Conservation (phyloP, 2,329 filamentous ascomycete genomes). For the Chrysoporthe puriensis region DNA sequence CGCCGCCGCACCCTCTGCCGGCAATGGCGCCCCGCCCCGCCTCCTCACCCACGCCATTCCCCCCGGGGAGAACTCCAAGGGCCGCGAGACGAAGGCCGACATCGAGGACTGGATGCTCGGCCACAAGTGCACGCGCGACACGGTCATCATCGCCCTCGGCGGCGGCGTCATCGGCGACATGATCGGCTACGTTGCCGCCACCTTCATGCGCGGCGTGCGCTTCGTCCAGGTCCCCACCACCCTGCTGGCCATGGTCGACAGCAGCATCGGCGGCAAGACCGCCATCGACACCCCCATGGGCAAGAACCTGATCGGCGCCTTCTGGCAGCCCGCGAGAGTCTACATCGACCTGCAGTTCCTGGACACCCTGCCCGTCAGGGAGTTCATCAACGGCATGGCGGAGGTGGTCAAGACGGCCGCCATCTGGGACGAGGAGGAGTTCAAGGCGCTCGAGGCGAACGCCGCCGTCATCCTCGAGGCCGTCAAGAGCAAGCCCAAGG, state of each 20-base stretch:
- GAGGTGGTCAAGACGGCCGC: slow-evolving; percentile 98
- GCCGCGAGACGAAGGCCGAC: slow-evolving; percentile 87
- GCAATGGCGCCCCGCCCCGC: slow-evolving; percentile 53
- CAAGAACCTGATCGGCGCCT: slow-evolving; percentile 94
- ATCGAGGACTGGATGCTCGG: slow-evolving; percentile 97
- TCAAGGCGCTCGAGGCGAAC: slow-evolving; percentile 80
- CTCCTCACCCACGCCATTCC: slow-evolving; percentile 86
- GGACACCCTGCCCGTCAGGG: slow-evolving; percentile 84
- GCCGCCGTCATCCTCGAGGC: slow-evolving; percentile 76
- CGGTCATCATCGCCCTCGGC: slow-evolving; percentile 90
- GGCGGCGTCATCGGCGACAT: slow-evolving; percentile 98
- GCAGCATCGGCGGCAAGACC: slow-evolving; percentile 96
- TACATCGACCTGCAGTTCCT: slow-evolving; percentile 94
- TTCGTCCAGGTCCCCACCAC: slow-evolving; percentile 98
- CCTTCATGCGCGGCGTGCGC: slow-evolving; percentile 96
- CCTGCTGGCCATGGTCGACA: slow-evolving; percentile 95
- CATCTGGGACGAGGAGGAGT: slow-evolving; percentile 91
- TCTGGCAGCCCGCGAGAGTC: slow-evolving; percentile 93
- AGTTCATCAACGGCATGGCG: slow-evolving; percentile 98
- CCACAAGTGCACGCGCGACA: slow-evolving; percentile 91
- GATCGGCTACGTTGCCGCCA: slow-evolving; percentile 96
- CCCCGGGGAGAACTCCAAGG: slow-evolving; percentile 92
- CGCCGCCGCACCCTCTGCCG: slow-evolving; percentile 32
- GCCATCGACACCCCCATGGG: slow-evolving; percentile 95
- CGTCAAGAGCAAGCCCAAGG: slow-evolving; percentile 63